phyloP scores from a whole-genome alignment of 208 protist species.

The Phytomonas serpens region DNA sequence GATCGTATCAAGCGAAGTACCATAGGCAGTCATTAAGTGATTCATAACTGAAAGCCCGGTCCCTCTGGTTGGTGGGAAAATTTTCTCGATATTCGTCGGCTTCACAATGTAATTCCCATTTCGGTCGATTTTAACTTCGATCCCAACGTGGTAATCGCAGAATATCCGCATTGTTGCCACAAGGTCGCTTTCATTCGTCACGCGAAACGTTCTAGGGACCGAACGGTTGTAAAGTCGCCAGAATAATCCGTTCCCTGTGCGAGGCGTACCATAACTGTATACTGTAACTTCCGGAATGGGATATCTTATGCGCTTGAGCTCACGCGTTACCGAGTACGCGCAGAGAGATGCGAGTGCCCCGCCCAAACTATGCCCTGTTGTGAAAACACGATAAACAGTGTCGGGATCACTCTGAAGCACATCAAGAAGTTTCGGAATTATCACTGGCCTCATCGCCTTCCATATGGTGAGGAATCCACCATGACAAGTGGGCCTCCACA shows the following conservation, averaged over 20 bases:
- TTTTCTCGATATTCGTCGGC: conserved; percentile 79
- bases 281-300: conserved; percentile 67
- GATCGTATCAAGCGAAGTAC: conserved; percentile 58
- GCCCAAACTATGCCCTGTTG: conserved; percentile 84
- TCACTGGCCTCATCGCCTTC: conserved; percentile 43
- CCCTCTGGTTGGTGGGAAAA: conserved; percentile 68
- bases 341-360: conserved; percentile 84
- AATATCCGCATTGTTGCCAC: conserved; percentile 60
- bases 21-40: conserved; percentile 69
- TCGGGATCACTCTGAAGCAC: conserved; percentile 24
- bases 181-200: conserved; percentile 87
- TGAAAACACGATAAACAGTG: conserved; percentile 70
- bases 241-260: conserved; percentile 74
- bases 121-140: conserved; percentile 83
- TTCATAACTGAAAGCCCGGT: conserved; percentile 57
- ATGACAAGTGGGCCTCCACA: conserved; percentile 64
- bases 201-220: conserved; percentile 76
- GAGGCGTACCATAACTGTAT: conserved; percentile 88
- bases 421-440: conserved; percentile 40
- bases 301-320: conserved; percentile 48
- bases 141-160: conserved; percentile 67
- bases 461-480: conserved; percentile 81
- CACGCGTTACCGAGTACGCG: conserved; percentile 62
- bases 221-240: conserved; percentile 60
- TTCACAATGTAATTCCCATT: conserved; percentile 88